Evolutionary conservation across 2,329 filamentous ascomycete genomes (phyloP).

Genomic region (Aspergillus flavus): DNA sequence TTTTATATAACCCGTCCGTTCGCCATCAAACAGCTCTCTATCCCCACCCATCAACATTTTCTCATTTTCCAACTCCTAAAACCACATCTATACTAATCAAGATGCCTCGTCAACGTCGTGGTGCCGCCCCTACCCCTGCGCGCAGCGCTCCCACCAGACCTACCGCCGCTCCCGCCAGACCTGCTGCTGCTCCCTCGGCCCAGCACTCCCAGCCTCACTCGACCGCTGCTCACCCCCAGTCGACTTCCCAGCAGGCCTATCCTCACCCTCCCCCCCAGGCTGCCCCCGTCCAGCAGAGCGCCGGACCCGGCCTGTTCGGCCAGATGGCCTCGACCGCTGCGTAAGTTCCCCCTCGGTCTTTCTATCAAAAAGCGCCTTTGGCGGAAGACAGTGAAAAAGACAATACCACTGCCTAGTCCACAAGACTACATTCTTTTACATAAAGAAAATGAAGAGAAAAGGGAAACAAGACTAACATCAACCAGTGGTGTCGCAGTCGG

Average conservation of each 20-base stretch:
- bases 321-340: conserved; percentile 98
- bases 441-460: not conserved
- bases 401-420: not conserved
- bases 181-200: conserved; percentile 53
- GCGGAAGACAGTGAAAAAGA: not conserved
- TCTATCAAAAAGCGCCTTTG: not conserved
- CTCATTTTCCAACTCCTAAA: conserved; percentile 27
- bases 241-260: conserved; percentile 54
- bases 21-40: not conserved
- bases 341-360: conserved; percentile 61
- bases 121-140: conserved; percentile 55
- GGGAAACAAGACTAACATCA: not conserved
- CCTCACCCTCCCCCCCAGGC: conserved; percentile 39
- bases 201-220: conserved; percentile 70
- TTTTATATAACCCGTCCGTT: conserved; percentile 1
- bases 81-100: conserved; percentile 20
- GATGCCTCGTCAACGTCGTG: conserved; percentile 79
- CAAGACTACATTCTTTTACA: not conserved
- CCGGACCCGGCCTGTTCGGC: conserved; percentile 84
- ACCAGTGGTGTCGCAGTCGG: conserved; percentile 91
- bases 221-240: conserved; percentile 59
- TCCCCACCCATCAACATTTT: conserved; percentile 21
- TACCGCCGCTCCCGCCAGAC: conserved; percentile 60
- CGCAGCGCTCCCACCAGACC: conserved; percentile 67
- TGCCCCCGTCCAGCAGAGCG: conserved; percentile 51